Evolutionary conservation across 805 yeast genomes (phyloP), one percentile per base, ranked within the genome.

Genomic region (Lachancea kluyveri): DNA sequence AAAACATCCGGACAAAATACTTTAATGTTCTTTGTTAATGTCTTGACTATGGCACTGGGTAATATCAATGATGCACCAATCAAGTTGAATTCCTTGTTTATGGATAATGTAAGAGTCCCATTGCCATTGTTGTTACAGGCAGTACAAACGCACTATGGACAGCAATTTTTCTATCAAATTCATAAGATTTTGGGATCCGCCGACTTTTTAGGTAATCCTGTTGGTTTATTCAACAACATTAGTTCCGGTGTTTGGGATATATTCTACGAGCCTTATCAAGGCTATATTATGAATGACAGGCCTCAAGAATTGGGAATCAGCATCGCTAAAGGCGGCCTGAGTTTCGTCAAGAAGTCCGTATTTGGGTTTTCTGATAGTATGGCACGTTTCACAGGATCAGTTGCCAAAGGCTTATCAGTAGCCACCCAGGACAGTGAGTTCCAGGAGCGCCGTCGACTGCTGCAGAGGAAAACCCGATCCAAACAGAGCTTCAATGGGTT

Each of bases 31-130:
- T 75, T 86, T 41, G 67, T 85, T 43, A 86, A 92, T 54, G 77
- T 90, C 22, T 64, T 92, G 38, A 87, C 96, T 0, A 88, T 90
- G 96, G 95, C 98, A 0, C 74, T 92, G 41, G 98, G 97, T 16
- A 92, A 90, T 54, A 84, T 94, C 39, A 90, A 90, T 52, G 96
- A 92, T 57, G 98, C 99, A 0, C 97, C 97, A 1, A 83, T 92
- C 26, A 74, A 81, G 48, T 63, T 92, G 53, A 86, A 90, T 49
- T 87, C 97, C 0, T 66, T 94, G 44, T 70, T 86, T 37, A 70
- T 90, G 52, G 96, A 87, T 46, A 92, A 92, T 52, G 77, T 88
- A 8, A 70, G 96, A 38, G 94, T 88, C 1, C 94, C 96, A 3
- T 54, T 82, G 4, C 84, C 87, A 2, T 67, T 80, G 17, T 67